Evolutionary conservation across 2,329 filamentous ascomycete genomes (phyloP).

Genomic region (Stenocarpella maydis): DNA sequence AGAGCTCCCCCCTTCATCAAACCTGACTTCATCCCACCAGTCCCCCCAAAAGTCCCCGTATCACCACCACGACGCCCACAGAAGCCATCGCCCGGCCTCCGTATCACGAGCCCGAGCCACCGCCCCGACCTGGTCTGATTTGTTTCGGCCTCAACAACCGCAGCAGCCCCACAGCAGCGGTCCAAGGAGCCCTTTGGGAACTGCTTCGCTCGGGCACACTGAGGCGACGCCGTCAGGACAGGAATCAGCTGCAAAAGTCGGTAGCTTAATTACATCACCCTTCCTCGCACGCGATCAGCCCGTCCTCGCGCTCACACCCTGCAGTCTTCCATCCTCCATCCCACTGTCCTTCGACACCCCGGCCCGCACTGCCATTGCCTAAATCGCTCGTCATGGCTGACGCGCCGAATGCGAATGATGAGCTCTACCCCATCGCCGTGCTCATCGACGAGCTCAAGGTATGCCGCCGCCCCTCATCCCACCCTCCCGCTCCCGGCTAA

Average conservation of each 20-base stretch:
- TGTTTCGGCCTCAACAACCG: constrained; percentile 10
- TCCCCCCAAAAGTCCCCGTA: constrained; percentile 32
- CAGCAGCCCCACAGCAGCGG: constrained; percentile 19
- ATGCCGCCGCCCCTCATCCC: constrained; percentile 43
- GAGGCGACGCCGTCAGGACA: constrained; percentile 31
- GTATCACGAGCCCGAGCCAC: constrained; percentile 25
- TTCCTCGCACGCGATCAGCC: constrained; percentile 35
- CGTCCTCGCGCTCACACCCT: constrained; percentile 29
- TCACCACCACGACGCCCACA: constrained; percentile 29
- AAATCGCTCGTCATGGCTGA: constrained; percentile 78
- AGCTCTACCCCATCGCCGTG: constrained; percentile 99
- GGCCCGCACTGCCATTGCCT: constrained; percentile 26
- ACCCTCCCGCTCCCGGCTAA: constrained; percentile 39
- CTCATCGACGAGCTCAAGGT: constrained; percentile 99
- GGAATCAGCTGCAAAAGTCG: constrained; percentile 36
- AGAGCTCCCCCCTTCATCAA: constrained; percentile 33
- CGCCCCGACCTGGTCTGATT: constrained; percentile 11
- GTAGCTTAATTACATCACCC: constrained; percentile 36
- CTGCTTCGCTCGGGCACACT: constrained; percentile 21
- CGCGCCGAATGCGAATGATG: constrained; percentile 89
- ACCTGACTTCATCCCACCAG: constrained; percentile 35
- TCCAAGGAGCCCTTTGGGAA: constrained; percentile 18
- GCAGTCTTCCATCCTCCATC: constrained; percentile 7
- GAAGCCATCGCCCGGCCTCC: constrained; percentile 25
- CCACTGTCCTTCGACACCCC: constrained; percentile 24